Percentiles rank a stretch among this genome's conserved stretches.
Evolutionary conservation across 148 eudicot genomes (phyloP).

Genomic region (Chenopodium quinoa): DNA sequence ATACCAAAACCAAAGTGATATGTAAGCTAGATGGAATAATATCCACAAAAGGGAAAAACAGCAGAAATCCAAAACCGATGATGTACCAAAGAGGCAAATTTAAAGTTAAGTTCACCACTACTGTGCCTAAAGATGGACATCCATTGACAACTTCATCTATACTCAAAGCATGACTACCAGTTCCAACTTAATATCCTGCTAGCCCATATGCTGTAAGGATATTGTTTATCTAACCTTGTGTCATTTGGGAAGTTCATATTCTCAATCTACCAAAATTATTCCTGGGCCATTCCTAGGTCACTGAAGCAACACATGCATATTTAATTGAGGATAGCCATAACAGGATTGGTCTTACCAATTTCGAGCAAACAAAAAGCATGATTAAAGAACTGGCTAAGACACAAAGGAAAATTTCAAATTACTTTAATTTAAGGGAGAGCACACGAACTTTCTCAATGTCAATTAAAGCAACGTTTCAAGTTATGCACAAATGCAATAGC

Average conservation of each 20-base stretch:
- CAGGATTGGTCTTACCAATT: not conserved
- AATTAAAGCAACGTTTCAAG: not conserved
- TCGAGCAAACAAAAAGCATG: not conserved
- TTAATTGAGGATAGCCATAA: too few relatives aligned
- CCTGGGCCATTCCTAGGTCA: too few relatives aligned
- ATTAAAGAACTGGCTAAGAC: not conserved
- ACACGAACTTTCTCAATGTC: not conserved
- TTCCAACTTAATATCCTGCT: too few relatives aligned
- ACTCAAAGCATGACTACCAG: not conserved
- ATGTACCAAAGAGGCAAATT: not conserved
- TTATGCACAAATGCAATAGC: too few relatives aligned
- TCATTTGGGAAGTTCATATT: too few relatives aligned
- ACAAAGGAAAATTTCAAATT: not conserved
- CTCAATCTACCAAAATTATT: too few relatives aligned
- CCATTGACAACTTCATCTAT: not conserved
- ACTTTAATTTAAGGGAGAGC: not conserved
- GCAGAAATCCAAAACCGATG: not conserved
- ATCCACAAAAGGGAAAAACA: not conserved
- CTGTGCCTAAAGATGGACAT: conserved; percentile 5
- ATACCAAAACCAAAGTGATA: not conserved
- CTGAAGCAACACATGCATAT: too few relatives aligned
- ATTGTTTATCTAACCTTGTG: too few relatives aligned
- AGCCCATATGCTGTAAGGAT: too few relatives aligned
- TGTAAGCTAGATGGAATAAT: not conserved
- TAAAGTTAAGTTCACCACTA: conserved; percentile 2